Evolutionary conservation across 1,139 yeast genomes (phyloP).

Genomic region (Neolecta irregularis): DNA sequence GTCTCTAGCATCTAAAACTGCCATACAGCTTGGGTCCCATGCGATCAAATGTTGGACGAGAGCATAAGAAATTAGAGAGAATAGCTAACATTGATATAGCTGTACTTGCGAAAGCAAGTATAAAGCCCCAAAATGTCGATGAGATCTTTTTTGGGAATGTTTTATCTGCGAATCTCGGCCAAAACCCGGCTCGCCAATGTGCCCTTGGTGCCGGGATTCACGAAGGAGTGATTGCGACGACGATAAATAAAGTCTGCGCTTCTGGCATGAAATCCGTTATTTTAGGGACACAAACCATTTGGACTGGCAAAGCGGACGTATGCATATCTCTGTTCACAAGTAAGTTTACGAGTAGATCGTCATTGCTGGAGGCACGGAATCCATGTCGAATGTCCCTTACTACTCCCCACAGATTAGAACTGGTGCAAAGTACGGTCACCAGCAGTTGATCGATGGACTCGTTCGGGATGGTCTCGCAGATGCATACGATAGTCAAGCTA

Average conservation of each 20-base stretch:
- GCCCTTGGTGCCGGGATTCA: slow-evolving; percentile 81
- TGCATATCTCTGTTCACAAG: background rate
- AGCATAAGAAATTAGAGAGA: background rate
- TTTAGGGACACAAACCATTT: slow-evolving; percentile 76
- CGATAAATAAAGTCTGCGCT: slow-evolving; percentile 94
- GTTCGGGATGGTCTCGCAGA: slow-evolving; percentile 85
- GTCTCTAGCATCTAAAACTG: slow-evolving; percentile 51
- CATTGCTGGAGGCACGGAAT: slow-evolving; percentile 94
- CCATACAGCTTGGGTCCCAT: slow-evolving; percentile 76
- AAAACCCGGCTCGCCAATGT: slow-evolving; percentile 96
- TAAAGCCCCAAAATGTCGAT: slow-evolving; percentile 62
- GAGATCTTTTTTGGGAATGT: slow-evolving; percentile 91
- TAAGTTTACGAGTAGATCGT: slow-evolving; percentile 32
- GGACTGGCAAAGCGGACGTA: slow-evolving; percentile 68
- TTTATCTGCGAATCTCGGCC: slow-evolving; percentile 85
- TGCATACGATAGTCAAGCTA: slow-evolving; percentile 69
- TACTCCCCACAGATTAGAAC: slow-evolving; percentile 72
- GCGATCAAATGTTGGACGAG: slow-evolving; percentile 52
- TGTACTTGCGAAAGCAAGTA: slow-evolving; percentile 16
- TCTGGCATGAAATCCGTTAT: slow-evolving; percentile 88
- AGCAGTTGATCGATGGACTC: slow-evolving; percentile 65
- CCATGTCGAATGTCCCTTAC: slow-evolving; percentile 93
- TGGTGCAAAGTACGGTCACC: slow-evolving; percentile 83
- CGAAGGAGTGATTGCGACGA: slow-evolving; percentile 63
- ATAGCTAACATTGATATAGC: background rate